Evolutionary conservation across 192 early-diverging fungal species (phyloP).

Genomic region (Umbelopsis isabellina): DNA sequence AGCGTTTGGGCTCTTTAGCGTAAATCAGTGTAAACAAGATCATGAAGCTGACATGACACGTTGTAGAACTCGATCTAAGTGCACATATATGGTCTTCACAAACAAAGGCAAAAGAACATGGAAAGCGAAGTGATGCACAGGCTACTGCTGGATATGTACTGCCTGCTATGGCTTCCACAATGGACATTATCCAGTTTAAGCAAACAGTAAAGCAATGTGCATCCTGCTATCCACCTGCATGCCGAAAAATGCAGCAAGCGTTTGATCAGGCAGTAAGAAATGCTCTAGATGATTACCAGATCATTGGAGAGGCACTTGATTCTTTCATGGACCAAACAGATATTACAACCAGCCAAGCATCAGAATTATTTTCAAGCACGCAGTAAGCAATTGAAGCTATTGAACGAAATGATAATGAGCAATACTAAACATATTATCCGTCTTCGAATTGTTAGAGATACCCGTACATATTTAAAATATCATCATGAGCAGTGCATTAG

Average conservation of each 20-base stretch:
- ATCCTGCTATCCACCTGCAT: slow-evolving; percentile 7
- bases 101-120: background rate
- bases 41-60: background rate
- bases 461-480: slow-evolving; percentile 1
- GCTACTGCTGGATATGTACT: background rate
- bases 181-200: slow-evolving; percentile 35
- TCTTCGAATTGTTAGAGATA: background rate
- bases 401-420: background rate
- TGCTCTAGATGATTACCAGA: slow-evolving; percentile 1
- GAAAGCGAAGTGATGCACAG: background rate
- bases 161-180: slow-evolving; percentile 22
- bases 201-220: slow-evolving; percentile 16
- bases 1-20: background rate
- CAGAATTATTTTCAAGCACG: background rate
- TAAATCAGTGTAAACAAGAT: background rate
- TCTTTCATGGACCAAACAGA: slow-evolving; percentile 2
- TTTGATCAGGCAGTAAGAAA: slow-evolving; percentile 26
- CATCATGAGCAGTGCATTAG: background rate
- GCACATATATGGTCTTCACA: slow-evolving; percentile 33
- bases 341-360: background rate
- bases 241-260: slow-evolving; percentile 13
- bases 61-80: slow-evolving; percentile 21
- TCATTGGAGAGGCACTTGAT: slow-evolving; percentile 4
- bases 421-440: background rate
- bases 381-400: background rate